Evolutionary conservation across 306 rosid species (phyloP), one percentile per base, ranked within the genome.

Genomic region (Acacia acuminata): DNA sequence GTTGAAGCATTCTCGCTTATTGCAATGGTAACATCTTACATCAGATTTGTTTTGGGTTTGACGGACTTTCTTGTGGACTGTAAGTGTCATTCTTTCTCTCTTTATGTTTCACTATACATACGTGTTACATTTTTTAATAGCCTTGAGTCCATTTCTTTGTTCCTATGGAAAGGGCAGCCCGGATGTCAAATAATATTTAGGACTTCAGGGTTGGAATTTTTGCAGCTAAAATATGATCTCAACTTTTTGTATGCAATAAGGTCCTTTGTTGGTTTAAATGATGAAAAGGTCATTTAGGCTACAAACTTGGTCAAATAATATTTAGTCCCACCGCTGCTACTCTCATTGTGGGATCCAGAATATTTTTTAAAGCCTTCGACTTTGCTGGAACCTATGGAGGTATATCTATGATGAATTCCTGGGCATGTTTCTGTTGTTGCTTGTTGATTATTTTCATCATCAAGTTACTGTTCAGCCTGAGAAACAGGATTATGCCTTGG

Each of bases 1-100:
- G 89, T 93, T 77, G 90, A 89, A 69, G 85, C 80, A 42, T 93
- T 91, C 91, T 91, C 98, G 45, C 85, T 93, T 84, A 89, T 91
- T 63, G 96, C 96, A 45, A 89, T 91, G 64, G 89, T 90, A 43
- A 91, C 98, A 71, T 93, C 98, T 5, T 91, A 82, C 88, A 93
- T 91, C 22, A 96, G 98, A 84, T 93, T 93, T 75, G 89, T 89
- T 80, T 82, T 93, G 87, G 98, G 98, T 30, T 88, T 90, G 83
- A 51, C 94, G 3, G 93, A 91, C 84, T 94, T 88, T 82, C 93
- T 92, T 82, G 82, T 92, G 20, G 98, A 92, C 80, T 81, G n/a
- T n/a, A n/a, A n/a, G 97, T 92, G 67, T 47, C 38, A 22, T 79
- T 48, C 75, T 12, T 38, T 79, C 76, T 75, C 42, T 44, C 38